These are phyloP conservation scores for Sutorius australiensis DNA, from an alignment of 768 basidiomycete genomes.

Conservation along the genomic window DNA sequence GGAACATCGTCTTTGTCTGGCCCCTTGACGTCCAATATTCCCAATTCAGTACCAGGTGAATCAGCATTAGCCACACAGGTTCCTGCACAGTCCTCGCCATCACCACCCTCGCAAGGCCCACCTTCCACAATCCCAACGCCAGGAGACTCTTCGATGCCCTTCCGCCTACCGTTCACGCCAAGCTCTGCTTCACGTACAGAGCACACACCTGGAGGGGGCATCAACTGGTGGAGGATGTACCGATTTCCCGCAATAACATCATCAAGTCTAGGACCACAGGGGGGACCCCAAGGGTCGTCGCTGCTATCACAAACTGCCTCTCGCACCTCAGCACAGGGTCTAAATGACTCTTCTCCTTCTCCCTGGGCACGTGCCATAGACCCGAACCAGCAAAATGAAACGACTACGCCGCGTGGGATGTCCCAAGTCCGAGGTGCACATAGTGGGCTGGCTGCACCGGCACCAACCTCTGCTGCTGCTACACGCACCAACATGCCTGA, in stretches of 20 bases:
- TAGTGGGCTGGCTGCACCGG: conserved; percentile 15
- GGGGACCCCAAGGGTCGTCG: conserved; percentile 14
- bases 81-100: conserved; percentile 2
- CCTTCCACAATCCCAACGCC: conserved; percentile 6
- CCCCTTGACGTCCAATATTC: conserved; percentile 5
- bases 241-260: conserved; percentile 69
- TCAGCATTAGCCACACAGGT: background rate
- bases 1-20: conserved; percentile 13
- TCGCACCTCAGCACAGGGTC: conserved; percentile 18
- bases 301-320: conserved; percentile 26
- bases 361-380: conserved; percentile 15
- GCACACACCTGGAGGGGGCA: conserved; percentile 39
- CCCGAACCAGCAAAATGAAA: conserved; percentile 22
- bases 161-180: conserved; percentile 26
- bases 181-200: conserved; percentile 35
- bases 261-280: conserved; percentile 25
- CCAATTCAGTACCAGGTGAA: conserved; percentile 5
- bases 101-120: background rate
- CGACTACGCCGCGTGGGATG: conserved; percentile 10
- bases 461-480: conserved; percentile 7
- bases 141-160: conserved; percentile 27
- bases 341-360: conserved; percentile 15
- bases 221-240: conserved; percentile 84
- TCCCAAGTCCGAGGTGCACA: conserved; percentile 13
- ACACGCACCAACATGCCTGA: conserved; percentile 17